phyloP scores from a whole-genome alignment of 2,329 filamentous ascomycete genomes.

The Truncatella angustata region DNA sequence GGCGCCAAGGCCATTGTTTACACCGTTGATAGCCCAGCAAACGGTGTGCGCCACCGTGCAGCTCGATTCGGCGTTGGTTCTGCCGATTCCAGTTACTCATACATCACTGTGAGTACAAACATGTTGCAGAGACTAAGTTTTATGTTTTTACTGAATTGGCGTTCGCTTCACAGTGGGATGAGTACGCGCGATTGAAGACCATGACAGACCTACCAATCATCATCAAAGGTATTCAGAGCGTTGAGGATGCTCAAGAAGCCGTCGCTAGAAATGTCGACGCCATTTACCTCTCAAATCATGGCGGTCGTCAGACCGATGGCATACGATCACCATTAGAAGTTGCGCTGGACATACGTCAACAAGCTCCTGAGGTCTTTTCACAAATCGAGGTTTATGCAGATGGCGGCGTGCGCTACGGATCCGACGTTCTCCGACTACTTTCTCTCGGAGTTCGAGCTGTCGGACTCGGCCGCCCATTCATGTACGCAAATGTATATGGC shows the following conservation, averaged over 20 bases:
- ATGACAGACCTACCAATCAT: conserved; percentile 27
- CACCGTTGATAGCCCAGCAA: conserved; percentile 17
- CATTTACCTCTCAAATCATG: conserved; percentile 35
- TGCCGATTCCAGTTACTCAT: conserved; percentile 1
- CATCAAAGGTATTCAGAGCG: conserved; percentile 33
- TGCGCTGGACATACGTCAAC: conserved; percentile 25
- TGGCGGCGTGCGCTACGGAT: conserved; percentile 33
- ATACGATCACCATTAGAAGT: conserved; percentile 28
- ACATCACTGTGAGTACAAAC: not conserved
- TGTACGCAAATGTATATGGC: conserved; percentile 50
- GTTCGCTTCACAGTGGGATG: conserved; percentile 28
- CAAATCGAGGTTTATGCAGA: conserved; percentile 31
- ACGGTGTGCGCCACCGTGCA: conserved; percentile 13
- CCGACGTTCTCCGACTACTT: conserved; percentile 31
- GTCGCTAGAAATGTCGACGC: conserved; percentile 24
- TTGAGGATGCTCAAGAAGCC: conserved; percentile 28
- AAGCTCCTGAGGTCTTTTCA: conserved; percentile 28
- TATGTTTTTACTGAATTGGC: too few species aligned
- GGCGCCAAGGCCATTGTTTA: conserved; percentile 19
- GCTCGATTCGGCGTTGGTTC: conserved; percentile 12
- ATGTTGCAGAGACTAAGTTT: too few species aligned
- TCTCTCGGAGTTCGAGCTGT: conserved; percentile 32
- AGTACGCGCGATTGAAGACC: conserved; percentile 20
- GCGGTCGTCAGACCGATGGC: conserved; percentile 32
- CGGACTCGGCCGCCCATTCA: conserved; percentile 43